Conservation (phyloP, 768 basidiomycete species). For the Auriscalpium orientale region DNA sequence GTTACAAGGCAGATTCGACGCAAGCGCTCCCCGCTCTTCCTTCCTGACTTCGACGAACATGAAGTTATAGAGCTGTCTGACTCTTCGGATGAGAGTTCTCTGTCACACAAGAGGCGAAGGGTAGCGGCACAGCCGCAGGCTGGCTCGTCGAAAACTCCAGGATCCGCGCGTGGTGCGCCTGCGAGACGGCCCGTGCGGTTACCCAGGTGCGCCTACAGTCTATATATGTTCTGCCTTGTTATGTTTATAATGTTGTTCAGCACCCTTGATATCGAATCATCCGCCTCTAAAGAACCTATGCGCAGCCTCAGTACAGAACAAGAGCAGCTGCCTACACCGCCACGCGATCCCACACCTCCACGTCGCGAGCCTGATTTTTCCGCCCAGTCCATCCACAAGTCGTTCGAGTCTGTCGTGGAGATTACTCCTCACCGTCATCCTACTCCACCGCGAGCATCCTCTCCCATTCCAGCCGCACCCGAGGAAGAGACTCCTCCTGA, state of each 20-base stretch:
- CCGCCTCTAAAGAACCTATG: not conserved
- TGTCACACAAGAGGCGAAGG: conserved; percentile 4
- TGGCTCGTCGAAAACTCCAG: conserved; percentile 2
- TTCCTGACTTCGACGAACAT: conserved; percentile 3
- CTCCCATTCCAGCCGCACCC: not conserved
- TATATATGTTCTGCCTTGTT: too few relatives aligned
- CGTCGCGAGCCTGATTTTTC: not conserved
- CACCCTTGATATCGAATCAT: not conserved
- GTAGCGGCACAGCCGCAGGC: not conserved
- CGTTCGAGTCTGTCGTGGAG: not conserved
- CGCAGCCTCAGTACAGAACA: not conserved
- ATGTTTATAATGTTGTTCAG: not conserved
- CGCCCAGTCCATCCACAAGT: not conserved
- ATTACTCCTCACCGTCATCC: not conserved
- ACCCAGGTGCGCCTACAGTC: not conserved
- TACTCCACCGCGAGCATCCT: not conserved
- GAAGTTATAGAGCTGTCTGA: conserved; percentile 47
- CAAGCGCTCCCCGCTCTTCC: conserved; percentile 8
- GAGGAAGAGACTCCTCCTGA: not conserved
- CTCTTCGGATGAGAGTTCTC: conserved; percentile 33
- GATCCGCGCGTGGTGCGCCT: not conserved
- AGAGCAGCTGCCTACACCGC: not conserved
- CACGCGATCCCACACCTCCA: not conserved
- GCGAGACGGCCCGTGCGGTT: not conserved
- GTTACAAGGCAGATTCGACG: conserved; percentile 2